Evolutionary conservation across 2,329 filamentous ascomycete genomes (phyloP), one percentile per base, ranked within the genome.

Genomic region (Metarhizium anisopliae): DNA sequence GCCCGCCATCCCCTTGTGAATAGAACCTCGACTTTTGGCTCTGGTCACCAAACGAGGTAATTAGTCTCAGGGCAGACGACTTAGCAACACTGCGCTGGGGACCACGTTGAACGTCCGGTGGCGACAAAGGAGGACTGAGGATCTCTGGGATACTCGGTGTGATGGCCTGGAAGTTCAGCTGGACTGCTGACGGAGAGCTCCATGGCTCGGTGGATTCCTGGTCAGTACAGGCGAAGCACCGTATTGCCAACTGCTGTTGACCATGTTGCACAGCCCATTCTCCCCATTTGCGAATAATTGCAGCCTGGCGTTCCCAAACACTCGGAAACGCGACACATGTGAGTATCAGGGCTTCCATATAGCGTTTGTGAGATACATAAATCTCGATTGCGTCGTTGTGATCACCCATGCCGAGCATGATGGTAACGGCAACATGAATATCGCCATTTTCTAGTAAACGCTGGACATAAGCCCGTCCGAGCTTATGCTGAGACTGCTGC

Each of bases 301-400:
- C 87, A 13, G 88, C 86, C 69, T 96, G 91, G 36, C 93, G 83
- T 64, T 94, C 88, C 94, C 94, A 99, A 58, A 96, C 92, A 0
- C 80, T 75, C 0, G 93, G 91, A 64, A 87, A 90, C 30, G 87
- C 81, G 13, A 96, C 77, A 64, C 90, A 95, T 0, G 91, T 89
- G 60, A 99, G 79, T 14, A 99, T 81, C 36, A 97, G 79, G 2
- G 94, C 93, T 72, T 99, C 94, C 86, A 99, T 89, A 68, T 87
- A 95, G 64, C 86, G 86, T 69, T 87, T 90, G 61, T 94, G 90
- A 11, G 92, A 96, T 36, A 96, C 84, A 64, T 99, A 99, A 35
- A 96, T 87, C 70, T 99, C 94, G 58, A 99, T 92, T 0, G 94
- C 94, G 68, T 99, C 93, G 61, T 95, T 93, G 63, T 89, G 79